Conservation (phyloP, 441 rosid species). For the Iberis amara region DNA sequence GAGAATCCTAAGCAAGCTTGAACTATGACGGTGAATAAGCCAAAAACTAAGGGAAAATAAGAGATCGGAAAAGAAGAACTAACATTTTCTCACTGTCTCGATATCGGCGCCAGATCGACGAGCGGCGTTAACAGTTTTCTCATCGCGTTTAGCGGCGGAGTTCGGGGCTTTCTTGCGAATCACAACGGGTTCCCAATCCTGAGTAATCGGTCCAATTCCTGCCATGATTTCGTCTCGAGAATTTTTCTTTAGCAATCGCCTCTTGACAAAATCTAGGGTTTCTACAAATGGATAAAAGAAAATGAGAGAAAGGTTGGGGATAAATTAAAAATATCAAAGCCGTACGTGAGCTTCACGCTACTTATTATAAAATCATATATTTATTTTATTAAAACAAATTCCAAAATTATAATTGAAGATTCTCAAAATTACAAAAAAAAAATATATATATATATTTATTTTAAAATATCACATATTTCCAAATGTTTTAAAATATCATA, state of each 20-base stretch:
- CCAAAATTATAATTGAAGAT: too few relatives aligned
- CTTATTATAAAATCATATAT: too few relatives aligned
- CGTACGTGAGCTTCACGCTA: too few relatives aligned
- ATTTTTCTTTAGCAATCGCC: background rate
- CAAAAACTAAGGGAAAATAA: too few relatives aligned
- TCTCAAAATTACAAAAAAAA: too few relatives aligned
- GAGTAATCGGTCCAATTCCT: constrained; percentile 28
- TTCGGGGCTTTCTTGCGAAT: constrained; percentile 29
- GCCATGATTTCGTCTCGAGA: constrained; percentile 19
- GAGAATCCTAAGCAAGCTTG: background rate
- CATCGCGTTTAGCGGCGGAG: constrained; percentile 31
- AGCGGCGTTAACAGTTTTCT: constrained; percentile 33
- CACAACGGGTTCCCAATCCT: constrained; percentile 32
- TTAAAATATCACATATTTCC: too few relatives aligned
- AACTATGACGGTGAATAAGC: too few relatives aligned
- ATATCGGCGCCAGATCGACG: constrained; percentile 32
- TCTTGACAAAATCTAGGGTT: constrained; percentile 25
- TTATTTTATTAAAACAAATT: too few relatives aligned
- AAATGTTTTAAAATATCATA: too few relatives aligned
- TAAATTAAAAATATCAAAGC: too few relatives aligned
- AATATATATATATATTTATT: too few relatives aligned
- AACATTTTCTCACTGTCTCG: constrained; percentile 29
- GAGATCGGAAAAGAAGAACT: background rate
- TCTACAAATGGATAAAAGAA: background rate
- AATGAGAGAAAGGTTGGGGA: background rate